Base-by-base conservation (phyloP, 2,329 filamentous ascomycete species). In the Cephalotrichum gorgonifer region DNA sequence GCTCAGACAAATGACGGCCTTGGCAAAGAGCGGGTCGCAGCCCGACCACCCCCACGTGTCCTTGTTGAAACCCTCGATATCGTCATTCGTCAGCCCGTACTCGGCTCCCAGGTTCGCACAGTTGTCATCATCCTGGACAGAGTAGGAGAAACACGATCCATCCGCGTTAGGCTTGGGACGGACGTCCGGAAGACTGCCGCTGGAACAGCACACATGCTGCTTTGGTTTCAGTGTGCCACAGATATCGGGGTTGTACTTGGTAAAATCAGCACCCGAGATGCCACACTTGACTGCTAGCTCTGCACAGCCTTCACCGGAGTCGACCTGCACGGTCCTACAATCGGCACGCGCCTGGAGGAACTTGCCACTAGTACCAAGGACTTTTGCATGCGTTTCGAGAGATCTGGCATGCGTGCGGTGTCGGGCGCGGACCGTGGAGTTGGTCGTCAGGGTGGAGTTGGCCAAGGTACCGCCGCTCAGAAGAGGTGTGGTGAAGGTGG, bases 21-120 rank as follows among this genome's bases (percentile, higher is more conserved):
- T 56, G 0, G 56, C 43, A 23, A 54, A 52, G 2, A 67, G 55
- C 6, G 53, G 52, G 31, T 43, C 50, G 33, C 66, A 69, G 12
- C 64, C 64, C 6, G 49, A 54, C 58, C 64, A 70, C 1, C 61
- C 64, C 65, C 65, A 69, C 0, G 65, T 68, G 38, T 65, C 55
- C 47, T 61, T 64, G 56, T 70, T 70, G 15, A 58, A 56, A 7
- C 49, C 42, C 22, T 67, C 60, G 15, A 78, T 61, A 3, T 71
- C 57, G 0, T 60, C 53, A 0, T 58, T 50, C 0, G 62, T 70
- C 6, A 75, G 53, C 4, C 57, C 54, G 52, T 70, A 51, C 1
- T 48, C 45, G 3, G 55, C 52, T 1, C 64, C 65, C 31, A 74
- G 57, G 3, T 15, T 49, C 12, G 50, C 43, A 54, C 68, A 74